Evolutionary conservation across 1,139 yeast genomes (phyloP).

Genomic region (Candida pseudocylindracea): DNA sequence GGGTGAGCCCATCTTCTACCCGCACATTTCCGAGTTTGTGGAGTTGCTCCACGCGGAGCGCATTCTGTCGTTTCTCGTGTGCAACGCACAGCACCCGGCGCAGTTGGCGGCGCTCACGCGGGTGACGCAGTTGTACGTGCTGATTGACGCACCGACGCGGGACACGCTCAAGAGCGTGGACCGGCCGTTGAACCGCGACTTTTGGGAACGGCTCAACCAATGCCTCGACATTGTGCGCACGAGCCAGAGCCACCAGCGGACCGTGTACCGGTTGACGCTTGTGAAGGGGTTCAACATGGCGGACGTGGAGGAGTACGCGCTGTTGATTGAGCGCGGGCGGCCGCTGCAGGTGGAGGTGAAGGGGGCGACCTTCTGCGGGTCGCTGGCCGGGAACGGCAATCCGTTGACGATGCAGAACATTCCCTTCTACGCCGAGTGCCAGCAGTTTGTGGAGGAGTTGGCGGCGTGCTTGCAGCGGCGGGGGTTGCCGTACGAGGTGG

Average conservation of each 20-base stretch:
- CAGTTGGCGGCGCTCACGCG: conserved; percentile 43
- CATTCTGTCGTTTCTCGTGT: conserved; percentile 73
- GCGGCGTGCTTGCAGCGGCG: conserved; percentile 34
- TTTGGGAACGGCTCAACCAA: conserved; percentile 71
- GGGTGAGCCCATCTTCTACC: conserved; percentile 89
- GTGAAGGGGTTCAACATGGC: conserved; percentile 85
- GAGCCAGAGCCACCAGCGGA: conserved; percentile 57
- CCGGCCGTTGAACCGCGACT: conserved; percentile 74
- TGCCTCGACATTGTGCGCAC: conserved; percentile 67
- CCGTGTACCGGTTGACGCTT: conserved; percentile 75
- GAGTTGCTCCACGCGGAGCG: conserved; percentile 55
- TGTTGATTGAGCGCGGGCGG: conserved; percentile 56
- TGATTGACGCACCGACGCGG: conserved; percentile 82
- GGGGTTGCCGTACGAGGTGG: conserved; percentile 55
- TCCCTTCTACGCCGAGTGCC: conserved; percentile 86
- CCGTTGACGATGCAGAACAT: conserved; percentile 90
- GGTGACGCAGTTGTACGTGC: conserved; percentile 80
- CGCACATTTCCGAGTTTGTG: conserved; percentile 71
- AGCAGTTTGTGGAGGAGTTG: conserved; percentile 42
- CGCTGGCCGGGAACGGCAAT: conserved; percentile 59
- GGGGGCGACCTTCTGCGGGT: conserved; percentile 90
- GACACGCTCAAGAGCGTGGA: conserved; percentile 64
- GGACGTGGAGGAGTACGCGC: conserved; percentile 73
- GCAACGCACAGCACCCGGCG: conserved; percentile 92
- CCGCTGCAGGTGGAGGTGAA: conserved; percentile 86